These are phyloP conservation scores for Aspergillus glaucus DNA, from an alignment of 2,329 filamentous ascomycete genomes.

Conservation along the genomic window DNA sequence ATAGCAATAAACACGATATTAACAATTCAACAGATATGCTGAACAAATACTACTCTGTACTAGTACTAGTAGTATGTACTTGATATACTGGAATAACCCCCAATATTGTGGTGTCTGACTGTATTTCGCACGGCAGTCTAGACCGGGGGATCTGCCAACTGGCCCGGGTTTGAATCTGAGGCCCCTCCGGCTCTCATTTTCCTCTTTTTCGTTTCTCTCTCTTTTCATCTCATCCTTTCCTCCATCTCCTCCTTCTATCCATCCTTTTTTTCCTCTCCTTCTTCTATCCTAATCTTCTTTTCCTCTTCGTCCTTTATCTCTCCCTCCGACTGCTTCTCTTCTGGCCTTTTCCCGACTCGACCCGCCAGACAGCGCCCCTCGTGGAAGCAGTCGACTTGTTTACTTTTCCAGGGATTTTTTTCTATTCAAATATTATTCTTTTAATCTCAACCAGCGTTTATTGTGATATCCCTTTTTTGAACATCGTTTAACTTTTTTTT, in stretches of 20 bases:
- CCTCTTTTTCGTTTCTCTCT: conserved; percentile 4
- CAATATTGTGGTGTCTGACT: no score
- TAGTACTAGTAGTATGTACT: no score
- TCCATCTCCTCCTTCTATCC: neutral
- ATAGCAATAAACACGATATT: no score
- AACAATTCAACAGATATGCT: no score
- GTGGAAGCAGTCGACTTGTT: neutral
- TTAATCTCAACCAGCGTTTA: neutral
- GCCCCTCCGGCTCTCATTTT: conserved; percentile 8
- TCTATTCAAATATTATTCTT: neutral
- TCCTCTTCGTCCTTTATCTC: conserved; percentile 2
- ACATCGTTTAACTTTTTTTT: neutral
- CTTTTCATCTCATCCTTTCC: conserved; percentile 1
- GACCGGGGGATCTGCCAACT: conserved; percentile 16
- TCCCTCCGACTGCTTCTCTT: neutral
- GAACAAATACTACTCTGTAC: no score
- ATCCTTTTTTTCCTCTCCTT: neutral
- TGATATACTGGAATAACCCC: no score
- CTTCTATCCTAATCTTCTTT: neutral
- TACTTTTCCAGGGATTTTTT: neutral
- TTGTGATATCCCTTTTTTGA: neutral
- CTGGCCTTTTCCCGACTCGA: neutral
- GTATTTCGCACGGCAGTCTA: conserved; percentile 8
- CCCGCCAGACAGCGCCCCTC: neutral
- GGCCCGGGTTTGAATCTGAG: neutral